These are phyloP conservation scores for Takashimella koratensis DNA, from an alignment of 1,284 basidiomycete species.

Conservation along the genomic window DNA sequence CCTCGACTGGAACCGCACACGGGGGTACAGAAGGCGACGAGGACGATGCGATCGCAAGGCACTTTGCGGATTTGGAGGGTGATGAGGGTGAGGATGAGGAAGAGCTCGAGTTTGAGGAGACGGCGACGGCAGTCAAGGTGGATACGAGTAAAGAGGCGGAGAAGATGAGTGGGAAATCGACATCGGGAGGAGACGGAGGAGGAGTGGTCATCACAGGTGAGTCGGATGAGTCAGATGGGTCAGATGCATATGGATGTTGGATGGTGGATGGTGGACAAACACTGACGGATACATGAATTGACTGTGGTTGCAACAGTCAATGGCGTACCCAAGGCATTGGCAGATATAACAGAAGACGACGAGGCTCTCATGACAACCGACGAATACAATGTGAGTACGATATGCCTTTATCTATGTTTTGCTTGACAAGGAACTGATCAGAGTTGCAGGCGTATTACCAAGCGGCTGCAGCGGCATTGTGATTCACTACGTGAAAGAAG, in stretches of 20 bases:
- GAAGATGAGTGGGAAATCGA: not conserved
- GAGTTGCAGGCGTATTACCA: conserved; percentile 19
- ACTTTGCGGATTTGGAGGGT: conserved; percentile 32
- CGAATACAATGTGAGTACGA: conserved; percentile 44
- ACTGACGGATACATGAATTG: conserved; percentile 2
- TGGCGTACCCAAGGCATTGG: conserved; percentile 38
- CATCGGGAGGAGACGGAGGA: conserved; percentile 1
- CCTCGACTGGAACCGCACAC: conserved; percentile 4
- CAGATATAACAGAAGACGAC: conserved; percentile 46
- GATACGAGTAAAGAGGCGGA: not conserved
- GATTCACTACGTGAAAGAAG: too few species aligned
- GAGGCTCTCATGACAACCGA: conserved; percentile 48
- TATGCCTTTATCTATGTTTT: not conserved
- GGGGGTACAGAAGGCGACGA: conserved; percentile 15
- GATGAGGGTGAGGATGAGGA: conserved; percentile 26
- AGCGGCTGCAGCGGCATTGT: conserved; percentile 1
- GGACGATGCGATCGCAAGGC: conserved; percentile 28
- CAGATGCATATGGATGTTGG: too few species aligned
- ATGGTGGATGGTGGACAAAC: too few species aligned
- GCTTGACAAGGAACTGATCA: not conserved
- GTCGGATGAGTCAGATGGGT: too few species aligned
- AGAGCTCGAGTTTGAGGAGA: conserved; percentile 6
- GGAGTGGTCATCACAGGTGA: conserved; percentile 1
- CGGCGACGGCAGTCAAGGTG: conserved; percentile 12
- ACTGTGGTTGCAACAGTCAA: conserved; percentile 26